A percentile compares a stretch with the other conserved stretches of the same genome.
phyloP scores from a whole-genome alignment of 768 basidiomycete genomes.

The Lentinus tigrinus region DNA sequence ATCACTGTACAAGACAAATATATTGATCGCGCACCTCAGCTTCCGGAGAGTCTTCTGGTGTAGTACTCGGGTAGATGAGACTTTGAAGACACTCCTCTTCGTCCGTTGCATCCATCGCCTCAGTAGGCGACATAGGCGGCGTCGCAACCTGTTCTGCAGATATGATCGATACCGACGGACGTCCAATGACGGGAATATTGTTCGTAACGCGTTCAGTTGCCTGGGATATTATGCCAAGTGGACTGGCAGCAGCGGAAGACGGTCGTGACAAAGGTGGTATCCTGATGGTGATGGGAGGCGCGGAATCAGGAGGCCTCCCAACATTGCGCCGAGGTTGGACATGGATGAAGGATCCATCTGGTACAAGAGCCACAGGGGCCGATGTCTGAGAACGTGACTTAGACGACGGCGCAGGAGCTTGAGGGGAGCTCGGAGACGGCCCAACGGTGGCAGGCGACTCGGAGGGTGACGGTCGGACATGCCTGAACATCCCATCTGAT shows the following conservation, averaged over 20 bases:
- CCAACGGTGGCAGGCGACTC: too few relatives aligned
- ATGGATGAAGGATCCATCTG: background rate
- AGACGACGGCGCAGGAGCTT: too few relatives aligned
- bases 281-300: background rate
- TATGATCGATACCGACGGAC: too few relatives aligned
- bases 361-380: too few relatives aligned
- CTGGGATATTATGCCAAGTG: too few relatives aligned
- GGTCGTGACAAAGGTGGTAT: background rate
- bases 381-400: background rate
- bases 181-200: too few relatives aligned
- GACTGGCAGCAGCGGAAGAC: background rate
- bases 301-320: background rate
- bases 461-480: too few relatives aligned
- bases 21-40: conserved; percentile 6
- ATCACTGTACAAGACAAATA: background rate
- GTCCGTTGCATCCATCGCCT: conserved; percentile 2
- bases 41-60: conserved; percentile 1
- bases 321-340: background rate
- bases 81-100: conserved; percentile 6
- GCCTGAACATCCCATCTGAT: too few relatives aligned
- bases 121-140: conserved; percentile 2
- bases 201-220: too few relatives aligned
- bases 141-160: background rate
- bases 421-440: too few relatives aligned
- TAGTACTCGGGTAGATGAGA: conserved; percentile 8